Evolutionary conservation across 2,329 filamentous ascomycete species (phyloP).

Genomic region (Alternaria ventricosa): DNA sequence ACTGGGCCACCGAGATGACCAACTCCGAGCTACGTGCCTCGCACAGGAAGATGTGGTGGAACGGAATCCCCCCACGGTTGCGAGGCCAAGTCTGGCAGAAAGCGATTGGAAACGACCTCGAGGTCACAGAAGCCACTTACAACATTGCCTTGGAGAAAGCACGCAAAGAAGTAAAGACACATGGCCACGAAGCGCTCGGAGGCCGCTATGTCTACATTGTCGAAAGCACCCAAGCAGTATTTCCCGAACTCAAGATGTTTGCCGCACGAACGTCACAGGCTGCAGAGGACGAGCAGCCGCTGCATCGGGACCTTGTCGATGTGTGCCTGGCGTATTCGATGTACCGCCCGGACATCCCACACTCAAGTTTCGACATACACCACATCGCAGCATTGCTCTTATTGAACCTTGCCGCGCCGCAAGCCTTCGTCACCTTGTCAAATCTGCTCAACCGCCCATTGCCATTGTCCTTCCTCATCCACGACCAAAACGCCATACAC

Average conservation of each 20-base stretch:
- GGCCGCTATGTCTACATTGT: constrained; percentile 37
- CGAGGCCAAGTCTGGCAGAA: constrained; percentile 73
- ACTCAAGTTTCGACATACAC: constrained; percentile 72
- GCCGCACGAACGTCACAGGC: constrained; percentile 50
- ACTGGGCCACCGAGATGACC: constrained; percentile 74
- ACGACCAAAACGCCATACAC: constrained; percentile 71
- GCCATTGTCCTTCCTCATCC: constrained; percentile 76
- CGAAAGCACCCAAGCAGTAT: constrained; percentile 69
- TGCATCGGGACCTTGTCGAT: constrained; percentile 72
- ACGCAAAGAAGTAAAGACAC: constrained; percentile 61
- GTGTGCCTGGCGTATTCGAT: constrained; percentile 80
- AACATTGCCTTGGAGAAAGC: constrained; percentile 73
- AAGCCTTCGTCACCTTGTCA: constrained; percentile 73
- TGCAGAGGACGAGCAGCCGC: constrained; percentile 61
- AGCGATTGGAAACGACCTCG: constrained; percentile 76
- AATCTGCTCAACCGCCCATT: constrained; percentile 80
- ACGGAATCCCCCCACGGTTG: constrained; percentile 73
- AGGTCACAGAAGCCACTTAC: constrained; percentile 71
- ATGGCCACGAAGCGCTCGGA: constrained; percentile 55
- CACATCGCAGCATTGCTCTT: constrained; percentile 76
- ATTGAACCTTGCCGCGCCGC: constrained; percentile 70
- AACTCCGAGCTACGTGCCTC: constrained; percentile 34
- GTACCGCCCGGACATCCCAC: constrained; percentile 83
- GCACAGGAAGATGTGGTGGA: constrained; percentile 79
- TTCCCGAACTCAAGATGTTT: constrained; percentile 76